Evolutionary conservation across 306 rosid genomes (phyloP), one percentile per base, ranked within the genome.

Genomic region (Prunus padus): DNA sequence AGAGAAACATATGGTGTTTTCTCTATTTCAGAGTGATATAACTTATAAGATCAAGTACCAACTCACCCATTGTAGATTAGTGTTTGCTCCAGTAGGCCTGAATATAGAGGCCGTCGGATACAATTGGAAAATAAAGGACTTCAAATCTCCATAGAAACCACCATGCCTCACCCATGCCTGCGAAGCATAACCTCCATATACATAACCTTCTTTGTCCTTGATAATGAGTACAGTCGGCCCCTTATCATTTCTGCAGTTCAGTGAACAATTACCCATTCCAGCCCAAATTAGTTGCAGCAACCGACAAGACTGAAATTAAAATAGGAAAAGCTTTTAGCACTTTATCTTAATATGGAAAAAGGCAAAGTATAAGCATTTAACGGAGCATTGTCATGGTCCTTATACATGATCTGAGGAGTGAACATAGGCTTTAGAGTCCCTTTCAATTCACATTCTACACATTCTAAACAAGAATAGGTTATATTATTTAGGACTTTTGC

Each of bases 151-250:
- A 65, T 84, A 95, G 84, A 92, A 95, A 65, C 86, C 96, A 56
- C 97, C 92, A 75, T 90, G 98, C 79, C 93, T 84, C 80, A 87
- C 97, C 97, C 96, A 95, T 22, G 88, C 84, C 77, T 92, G 96
- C 73, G 98, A 95, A 78, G 96, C 97, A 81, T 90, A 90, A 51
- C 97, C 98, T 84, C 98, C 98, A 63, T 92, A 95, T 67, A 95
- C 61, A 73, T 74, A 83, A 56, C 97, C 97, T 19, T 92, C 93
- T 79, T 78, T 85, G 76, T 95, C 98, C 86, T 87, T 92, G 71
- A 95, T 81, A 46, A 95, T 84, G 72, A 95, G 80, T 54, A 95
- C 83, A 2, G 96, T 92, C 7, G 98, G 89, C 74, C 98, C 97
- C 60, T 77, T 87, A 30, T 87, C 88, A 28, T 77, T 90, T 84